phyloP scores from a whole-genome alignment of 371 early-diverging fungal species.

The Apophysomyces sp. region DNA sequence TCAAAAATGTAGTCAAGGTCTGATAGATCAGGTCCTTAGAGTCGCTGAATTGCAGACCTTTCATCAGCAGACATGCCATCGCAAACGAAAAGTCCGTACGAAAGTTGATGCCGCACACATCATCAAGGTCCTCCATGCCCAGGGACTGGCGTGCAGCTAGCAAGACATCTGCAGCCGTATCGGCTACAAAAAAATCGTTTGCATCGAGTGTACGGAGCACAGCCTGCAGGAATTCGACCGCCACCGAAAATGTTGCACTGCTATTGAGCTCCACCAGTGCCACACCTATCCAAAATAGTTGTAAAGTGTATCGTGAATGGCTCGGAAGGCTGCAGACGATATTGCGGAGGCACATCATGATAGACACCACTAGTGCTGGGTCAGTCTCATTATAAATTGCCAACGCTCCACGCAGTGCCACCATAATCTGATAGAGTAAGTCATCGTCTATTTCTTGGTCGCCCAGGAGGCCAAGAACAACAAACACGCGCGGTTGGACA shows the following conservation, averaged over 20 bases:
- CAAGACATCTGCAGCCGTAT: conserved; percentile 65
- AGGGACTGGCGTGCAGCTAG: conserved; percentile 68
- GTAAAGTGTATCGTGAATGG: conserved; percentile 75
- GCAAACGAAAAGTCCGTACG: conserved; percentile 87
- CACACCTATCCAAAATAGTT: conserved; percentile 89
- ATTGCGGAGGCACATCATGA: conserved; percentile 86
- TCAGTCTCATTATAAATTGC: conserved; percentile 82
- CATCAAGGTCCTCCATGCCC: conserved; percentile 70
- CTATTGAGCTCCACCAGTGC: conserved; percentile 86
- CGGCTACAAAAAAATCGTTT: conserved; percentile 69
- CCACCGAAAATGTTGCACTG: conserved; percentile 72
- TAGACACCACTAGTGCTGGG: conserved; percentile 74
- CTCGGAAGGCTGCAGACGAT: conserved; percentile 82
- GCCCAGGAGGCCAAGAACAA: conserved; percentile 86
- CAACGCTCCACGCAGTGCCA: conserved; percentile 83
- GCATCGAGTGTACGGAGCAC: conserved; percentile 76
- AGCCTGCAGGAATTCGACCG: conserved; percentile 68
- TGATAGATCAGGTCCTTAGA: conserved; percentile 74
- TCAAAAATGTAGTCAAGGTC: conserved; percentile 70
- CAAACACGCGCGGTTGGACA: conserved; percentile 92
- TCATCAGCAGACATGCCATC: conserved; percentile 76
- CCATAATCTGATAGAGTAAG: conserved; percentile 85
- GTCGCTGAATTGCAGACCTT: conserved; percentile 76
- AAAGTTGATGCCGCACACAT: conserved; percentile 77
- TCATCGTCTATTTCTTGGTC: conserved; percentile 88